Percentiles rank a stretch among this genome's conserved stretches.
Conservation (phyloP, 192 early-diverging fungal genomes). For the Diversispora epigaea region DNA sequence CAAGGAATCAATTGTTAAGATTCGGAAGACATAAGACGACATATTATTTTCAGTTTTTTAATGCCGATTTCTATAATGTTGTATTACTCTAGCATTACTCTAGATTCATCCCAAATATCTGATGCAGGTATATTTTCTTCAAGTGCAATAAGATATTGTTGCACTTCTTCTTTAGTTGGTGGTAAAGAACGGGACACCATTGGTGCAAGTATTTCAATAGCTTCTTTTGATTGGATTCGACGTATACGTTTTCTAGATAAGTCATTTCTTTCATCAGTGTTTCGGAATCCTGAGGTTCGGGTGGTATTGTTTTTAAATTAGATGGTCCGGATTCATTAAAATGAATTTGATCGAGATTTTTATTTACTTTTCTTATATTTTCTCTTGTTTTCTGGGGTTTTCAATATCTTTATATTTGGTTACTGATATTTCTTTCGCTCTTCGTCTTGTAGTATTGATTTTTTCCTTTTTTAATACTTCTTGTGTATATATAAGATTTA, state of each 20-base stretch:
- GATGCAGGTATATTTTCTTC: background rate
- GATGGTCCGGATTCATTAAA: background rate
- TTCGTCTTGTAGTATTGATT: background rate
- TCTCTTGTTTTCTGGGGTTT: too few relatives aligned
- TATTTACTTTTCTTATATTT: background rate
- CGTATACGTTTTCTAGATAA: background rate
- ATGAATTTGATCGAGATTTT: background rate
- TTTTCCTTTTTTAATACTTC: slow-evolving; percentile 2
- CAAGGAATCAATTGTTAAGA: too few relatives aligned
- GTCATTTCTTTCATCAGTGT: too few relatives aligned
- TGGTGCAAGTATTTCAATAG: background rate
- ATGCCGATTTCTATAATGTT: too few relatives aligned
- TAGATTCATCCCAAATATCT: too few relatives aligned
- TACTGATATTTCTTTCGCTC: background rate
- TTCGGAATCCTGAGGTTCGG: background rate
- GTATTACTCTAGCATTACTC: too few relatives aligned
- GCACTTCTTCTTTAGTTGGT: background rate
- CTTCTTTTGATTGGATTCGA: background rate
- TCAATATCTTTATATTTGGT: background rate
- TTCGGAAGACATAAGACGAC: too few relatives aligned
- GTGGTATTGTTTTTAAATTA: background rate
- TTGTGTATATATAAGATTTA: background rate
- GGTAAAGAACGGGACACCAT: background rate
- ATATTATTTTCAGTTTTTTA: too few relatives aligned
- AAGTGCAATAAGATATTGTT: too few relatives aligned